phyloP scores from a whole-genome alignment of 495 filamentous ascomycete genomes.

The Hyaloscypha variabilis region DNA sequence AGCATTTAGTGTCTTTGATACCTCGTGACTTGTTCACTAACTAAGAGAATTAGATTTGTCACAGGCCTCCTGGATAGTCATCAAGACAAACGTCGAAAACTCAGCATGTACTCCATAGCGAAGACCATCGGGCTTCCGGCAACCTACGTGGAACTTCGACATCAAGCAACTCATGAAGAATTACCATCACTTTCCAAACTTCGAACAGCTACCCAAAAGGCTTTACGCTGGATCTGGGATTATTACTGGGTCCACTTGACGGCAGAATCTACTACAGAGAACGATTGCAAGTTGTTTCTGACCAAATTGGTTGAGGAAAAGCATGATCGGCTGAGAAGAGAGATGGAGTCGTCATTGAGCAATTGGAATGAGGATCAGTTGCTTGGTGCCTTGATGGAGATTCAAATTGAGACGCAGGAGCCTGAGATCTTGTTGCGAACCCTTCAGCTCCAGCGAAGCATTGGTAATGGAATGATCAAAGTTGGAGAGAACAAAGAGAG shows the following conservation, averaged over 20 bases:
- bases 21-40: conserved; percentile 11
- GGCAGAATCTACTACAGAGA: conserved; percentile 3
- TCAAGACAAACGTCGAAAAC: conserved; percentile 66
- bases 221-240: conserved; percentile 83
- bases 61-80: conserved; percentile 83
- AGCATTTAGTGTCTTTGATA: too few species aligned
- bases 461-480: conserved; percentile 4
- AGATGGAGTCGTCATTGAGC: conserved; percentile 30
- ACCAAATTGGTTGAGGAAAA: conserved; percentile 20
- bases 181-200: conserved; percentile 74
- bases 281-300: conserved; percentile 23
- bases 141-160: conserved; percentile 86
- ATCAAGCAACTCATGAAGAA: conserved; percentile 88
- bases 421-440: conserved; percentile 37
- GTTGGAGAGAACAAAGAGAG: conserved; percentile 29
- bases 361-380: conserved; percentile 23
- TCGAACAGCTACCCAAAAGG: conserved; percentile 63
- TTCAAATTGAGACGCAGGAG: conserved; percentile 38
- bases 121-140: conserved; percentile 74
- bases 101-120: conserved; percentile 83
- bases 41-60: conserved; percentile 68
- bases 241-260: conserved; percentile 70
- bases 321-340: conserved; percentile 24
- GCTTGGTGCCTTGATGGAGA: conserved; percentile 33
- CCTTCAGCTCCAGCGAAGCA: conserved; percentile 32